phyloP scores from a whole-genome alignment of 805 yeast species.

The Cyberlindnera galapagoensis region DNA sequence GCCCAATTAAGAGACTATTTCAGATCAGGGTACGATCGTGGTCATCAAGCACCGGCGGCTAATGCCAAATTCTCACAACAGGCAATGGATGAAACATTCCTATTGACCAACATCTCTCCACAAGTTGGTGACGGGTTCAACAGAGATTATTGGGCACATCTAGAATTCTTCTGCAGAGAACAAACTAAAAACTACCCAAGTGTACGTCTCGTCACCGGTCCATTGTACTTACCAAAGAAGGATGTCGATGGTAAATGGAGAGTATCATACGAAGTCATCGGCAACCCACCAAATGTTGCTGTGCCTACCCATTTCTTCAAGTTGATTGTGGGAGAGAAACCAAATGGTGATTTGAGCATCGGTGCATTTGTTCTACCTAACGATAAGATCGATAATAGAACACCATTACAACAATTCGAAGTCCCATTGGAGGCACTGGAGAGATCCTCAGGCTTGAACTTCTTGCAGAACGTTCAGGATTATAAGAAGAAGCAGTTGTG shows the following conservation, averaged over 20 bases:
- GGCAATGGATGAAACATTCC: slow-evolving; percentile 95
- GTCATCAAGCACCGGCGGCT: slow-evolving; percentile 98
- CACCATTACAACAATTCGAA: slow-evolving; percentile 68
- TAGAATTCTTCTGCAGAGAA: slow-evolving; percentile 82
- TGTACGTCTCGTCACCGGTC: slow-evolving; percentile 90
- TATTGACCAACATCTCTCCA: slow-evolving; percentile 86
- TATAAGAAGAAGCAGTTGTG: slow-evolving; percentile 60
- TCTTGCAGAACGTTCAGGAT: slow-evolving; percentile 62
- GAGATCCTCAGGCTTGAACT: slow-evolving; percentile 76
- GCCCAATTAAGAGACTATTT: slow-evolving; percentile 79
- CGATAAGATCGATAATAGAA: slow-evolving; percentile 62
- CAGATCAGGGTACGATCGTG: slow-evolving; percentile 93
- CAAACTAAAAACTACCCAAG: slow-evolving; percentile 64
- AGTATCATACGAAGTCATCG: slow-evolving; percentile 87
- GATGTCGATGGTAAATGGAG: slow-evolving; percentile 75
- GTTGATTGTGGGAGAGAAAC: slow-evolving; percentile 75
- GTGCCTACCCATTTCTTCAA: slow-evolving; percentile 98
- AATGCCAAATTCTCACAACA: slow-evolving; percentile 84
- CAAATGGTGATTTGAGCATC: slow-evolving; percentile 48
- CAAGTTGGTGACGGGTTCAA: slow-evolving; percentile 98
- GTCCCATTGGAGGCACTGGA: slow-evolving; percentile 90
- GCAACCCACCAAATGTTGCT: slow-evolving; percentile 93
- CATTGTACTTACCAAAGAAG: slow-evolving; percentile 76
- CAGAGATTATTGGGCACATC: slow-evolving; percentile 96
- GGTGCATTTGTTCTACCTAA: slow-evolving; percentile 96